A percentile compares a stretch with the other conserved stretches of the same genome.
Evolutionary conservation across 352 stramenopile genomes (phyloP).

Genomic region (Pythium sukuiense): DNA sequence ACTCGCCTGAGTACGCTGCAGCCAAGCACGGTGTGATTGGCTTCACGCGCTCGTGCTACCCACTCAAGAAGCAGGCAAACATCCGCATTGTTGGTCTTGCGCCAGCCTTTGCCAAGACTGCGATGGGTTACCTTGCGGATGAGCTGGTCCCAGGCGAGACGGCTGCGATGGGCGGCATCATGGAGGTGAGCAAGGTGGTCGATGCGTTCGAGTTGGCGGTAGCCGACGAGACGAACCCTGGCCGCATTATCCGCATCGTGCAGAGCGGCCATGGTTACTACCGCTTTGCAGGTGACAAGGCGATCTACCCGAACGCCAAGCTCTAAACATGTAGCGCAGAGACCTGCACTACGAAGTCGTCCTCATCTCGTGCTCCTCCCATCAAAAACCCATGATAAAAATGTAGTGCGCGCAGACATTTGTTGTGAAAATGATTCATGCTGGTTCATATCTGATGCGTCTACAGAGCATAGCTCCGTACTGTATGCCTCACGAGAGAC

Average conservation of each 20-base stretch:
- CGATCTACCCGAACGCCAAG: slow-evolving; percentile 67
- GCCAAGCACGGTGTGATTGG: slow-evolving; percentile 75
- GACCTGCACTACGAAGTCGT: too few relatives aligned
- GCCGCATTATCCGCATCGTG: slow-evolving; percentile 59
- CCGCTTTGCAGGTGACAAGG: slow-evolving; percentile 72
- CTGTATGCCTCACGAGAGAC: neutral
- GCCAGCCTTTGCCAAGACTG: slow-evolving; percentile 67
- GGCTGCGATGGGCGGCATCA: slow-evolving; percentile 48
- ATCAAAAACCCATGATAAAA: too few relatives aligned
- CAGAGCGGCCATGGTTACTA: slow-evolving; percentile 51
- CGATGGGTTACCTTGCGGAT: slow-evolving; percentile 50
- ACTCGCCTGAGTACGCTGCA: slow-evolving; percentile 65
- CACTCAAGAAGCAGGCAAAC: slow-evolving; percentile 62
- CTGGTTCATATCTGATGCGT: neutral
- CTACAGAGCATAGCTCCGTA: neutral
- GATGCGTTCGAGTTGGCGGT: slow-evolving; percentile 53
- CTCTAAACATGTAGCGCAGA: slow-evolving; percentile 26
- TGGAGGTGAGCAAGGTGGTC: slow-evolving; percentile 47
- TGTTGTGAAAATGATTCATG: neutral
- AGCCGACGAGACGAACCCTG: slow-evolving; percentile 55
- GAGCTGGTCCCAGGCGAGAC: slow-evolving; percentile 45
- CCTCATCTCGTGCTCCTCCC: too few relatives aligned
- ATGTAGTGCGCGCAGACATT: too few relatives aligned
- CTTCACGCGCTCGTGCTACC: slow-evolving; percentile 68
- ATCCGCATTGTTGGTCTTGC: slow-evolving; percentile 71